Conservation (phyloP, 2,329 filamentous ascomycete genomes). For the Aaosphaeria arxii region DNA sequence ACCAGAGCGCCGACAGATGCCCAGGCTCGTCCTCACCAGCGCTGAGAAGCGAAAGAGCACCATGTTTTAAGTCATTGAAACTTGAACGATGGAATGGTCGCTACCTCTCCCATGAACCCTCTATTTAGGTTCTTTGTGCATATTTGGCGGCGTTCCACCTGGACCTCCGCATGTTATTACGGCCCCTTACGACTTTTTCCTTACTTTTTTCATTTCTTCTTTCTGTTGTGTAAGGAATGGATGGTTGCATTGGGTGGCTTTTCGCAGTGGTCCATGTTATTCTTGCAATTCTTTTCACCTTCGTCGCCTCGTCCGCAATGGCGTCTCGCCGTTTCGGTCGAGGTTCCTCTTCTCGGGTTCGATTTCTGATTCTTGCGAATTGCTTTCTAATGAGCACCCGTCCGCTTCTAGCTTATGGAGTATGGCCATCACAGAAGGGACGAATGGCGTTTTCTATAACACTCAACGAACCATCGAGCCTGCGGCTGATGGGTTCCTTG, state of each 20-base stretch:
- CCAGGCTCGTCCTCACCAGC: constrained; percentile 82
- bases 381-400: constrained; percentile 32
- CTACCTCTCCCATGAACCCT: constrained; percentile 14
- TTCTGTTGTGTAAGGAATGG: constrained; percentile 7
- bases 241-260: constrained; percentile 22
- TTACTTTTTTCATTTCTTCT: constrained; percentile 17
- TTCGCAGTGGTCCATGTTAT: constrained; percentile 15
- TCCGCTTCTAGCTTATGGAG: neutral
- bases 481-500: constrained; percentile 33
- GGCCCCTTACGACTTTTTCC: constrained; percentile 34
- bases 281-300: constrained; percentile 4
- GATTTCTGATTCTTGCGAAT: constrained; percentile 20
- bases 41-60: constrained; percentile 85
- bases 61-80: constrained; percentile 47
- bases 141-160: constrained; percentile 27
- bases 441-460: neutral
- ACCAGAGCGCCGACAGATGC: constrained; percentile 72
- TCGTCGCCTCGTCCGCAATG: constrained; percentile 2
- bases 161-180: constrained; percentile 26
- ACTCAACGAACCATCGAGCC: constrained; percentile 27
- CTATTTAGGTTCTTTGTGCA: constrained; percentile 26
- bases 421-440: neutral
- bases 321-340: neutral
- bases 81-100: constrained; percentile 7
- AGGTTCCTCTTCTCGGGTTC: neutral